Evolutionary conservation across 352 stramenopile species (phyloP), one percentile per base, ranked within the genome.

Genomic region (Blastocystis sp.): DNA sequence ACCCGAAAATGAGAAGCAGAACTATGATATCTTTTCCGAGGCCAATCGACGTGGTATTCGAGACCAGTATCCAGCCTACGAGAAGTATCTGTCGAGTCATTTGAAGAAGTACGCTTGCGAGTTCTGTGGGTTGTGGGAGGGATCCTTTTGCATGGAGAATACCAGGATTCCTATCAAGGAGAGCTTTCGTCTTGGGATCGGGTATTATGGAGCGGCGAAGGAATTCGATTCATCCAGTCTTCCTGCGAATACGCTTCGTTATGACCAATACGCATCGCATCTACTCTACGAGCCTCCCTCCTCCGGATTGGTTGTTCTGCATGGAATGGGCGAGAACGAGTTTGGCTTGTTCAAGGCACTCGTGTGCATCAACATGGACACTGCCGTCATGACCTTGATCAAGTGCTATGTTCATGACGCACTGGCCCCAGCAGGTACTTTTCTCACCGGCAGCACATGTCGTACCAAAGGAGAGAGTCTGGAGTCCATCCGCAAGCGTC

Each of bases 71-170:
- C 46, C 46, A 9, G 67, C 56, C 21, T 78, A 59, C 32, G 34
- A 78, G n/a, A 46, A 78, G 48, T 78, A 78, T 61, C 36, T 78
- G 11, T 59, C 38, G 27, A 61, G 11, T 11, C 67, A 78, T 78
- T 27, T 78, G 44, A 78, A 78, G 49, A 78, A 78, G 44, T 78
- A 78, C 32, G 67, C 67, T 24, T 78, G 67, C n/a, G 67, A 78
- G 36, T 78, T 78, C 48, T 78, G 67, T 40, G 67, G 67, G 3
- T 38, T 78, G 48, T 78, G 67, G 67, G 42, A 78, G 36, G 67
- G 67, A 56, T 42, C 44, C 3, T 78, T 78, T 34, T 78, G 57
- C 67, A 78, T 78, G 67, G 67, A 78, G 67, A 78, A 78, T 61
- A 32, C 67, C 36, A 32, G 42, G 27, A 40, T 59, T 24, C 67